These are phyloP conservation scores for Nyssa sinensis DNA, from an alignment of 148 eudicot genomes.

Conservation along the genomic window DNA sequence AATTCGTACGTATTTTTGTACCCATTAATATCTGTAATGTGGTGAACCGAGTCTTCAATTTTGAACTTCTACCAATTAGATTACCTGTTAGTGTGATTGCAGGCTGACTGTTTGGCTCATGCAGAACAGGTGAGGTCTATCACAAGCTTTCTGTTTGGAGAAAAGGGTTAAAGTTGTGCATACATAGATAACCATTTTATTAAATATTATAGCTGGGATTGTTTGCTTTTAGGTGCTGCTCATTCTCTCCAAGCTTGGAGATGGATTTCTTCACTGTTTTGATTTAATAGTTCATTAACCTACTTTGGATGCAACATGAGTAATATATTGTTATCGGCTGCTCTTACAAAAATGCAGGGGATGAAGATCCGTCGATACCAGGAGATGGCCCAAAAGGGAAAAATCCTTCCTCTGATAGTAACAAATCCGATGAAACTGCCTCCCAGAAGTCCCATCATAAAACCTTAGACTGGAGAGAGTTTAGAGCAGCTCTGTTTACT, in stretches of 20 bases:
- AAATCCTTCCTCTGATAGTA: conserved; percentile 49
- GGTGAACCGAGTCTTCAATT: neutral
- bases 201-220: neutral
- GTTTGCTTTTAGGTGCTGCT: neutral
- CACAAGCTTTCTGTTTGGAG: neutral
- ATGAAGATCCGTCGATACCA: conserved; percentile 55
- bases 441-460: conserved; percentile 50
- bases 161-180: neutral
- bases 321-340: neutral
- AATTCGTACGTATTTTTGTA: neutral
- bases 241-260: conserved; percentile 4
- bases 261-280: neutral
- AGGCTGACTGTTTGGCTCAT: neutral
- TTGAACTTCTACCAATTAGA: neutral
- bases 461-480: conserved; percentile 91
- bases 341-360: conserved; percentile 36
- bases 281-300: neutral
- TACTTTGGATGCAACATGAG: neutral
- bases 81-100: neutral
- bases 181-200: neutral
- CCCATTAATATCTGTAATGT: neutral
- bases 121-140: neutral
- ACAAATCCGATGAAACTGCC: conserved; percentile 44
- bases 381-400: conserved; percentile 66
- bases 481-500: conserved; percentile 70